Base-by-base conservation (phyloP, 805 yeast species). In the Starmerella floricola region DNA sequence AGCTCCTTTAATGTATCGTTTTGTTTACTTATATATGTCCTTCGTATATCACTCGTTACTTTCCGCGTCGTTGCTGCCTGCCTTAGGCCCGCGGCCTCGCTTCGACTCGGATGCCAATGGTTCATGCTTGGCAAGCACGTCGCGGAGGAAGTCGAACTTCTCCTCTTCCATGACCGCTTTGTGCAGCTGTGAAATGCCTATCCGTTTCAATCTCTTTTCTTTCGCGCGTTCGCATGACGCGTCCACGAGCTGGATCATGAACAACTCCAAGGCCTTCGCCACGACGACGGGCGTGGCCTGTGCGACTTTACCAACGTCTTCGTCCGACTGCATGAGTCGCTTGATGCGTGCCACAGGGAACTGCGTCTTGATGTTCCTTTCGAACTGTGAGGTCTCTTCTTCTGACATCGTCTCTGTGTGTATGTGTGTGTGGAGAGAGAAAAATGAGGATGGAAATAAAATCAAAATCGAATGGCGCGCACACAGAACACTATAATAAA, bases 271-370 rank as follows among this genome's bases (percentile, higher is more conserved):
- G 0, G 98, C 95, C 48, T 95, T 73, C 6, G 97, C 96, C 8
- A 91, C 95, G 15, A 88, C 88, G n/a, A 88, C 81, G 0, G 99
- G 99, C 2, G 99, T 93, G 2, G 95, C 96, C 58, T 87, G 96
- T 3, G 98, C 95, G 4, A 91, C 97, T 59, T 91, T 91, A 2
- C 99, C 99, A 34, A 91, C 87, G 50, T 91, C 99, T 50, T 91
- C 98, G 62, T 91, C 99, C 23, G 93, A 78, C 59, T 91, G 98
- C 95, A 91, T 88, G 45, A 91, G 75, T 55, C 91, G 84, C 67
- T 91, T 91, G 55, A 91, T 86, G 49, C 97, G 74, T 2, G 97
- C 97, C 36, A 65, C 67, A 6, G 69, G 69, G 54, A 65, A 65
- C 33, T 65, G 63, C 34, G 69, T 65, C 48, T 62, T 63, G 34